Evolutionary conservation across 768 basidiomycete genomes (phyloP).

Genomic region (Chalciporus chontae): DNA sequence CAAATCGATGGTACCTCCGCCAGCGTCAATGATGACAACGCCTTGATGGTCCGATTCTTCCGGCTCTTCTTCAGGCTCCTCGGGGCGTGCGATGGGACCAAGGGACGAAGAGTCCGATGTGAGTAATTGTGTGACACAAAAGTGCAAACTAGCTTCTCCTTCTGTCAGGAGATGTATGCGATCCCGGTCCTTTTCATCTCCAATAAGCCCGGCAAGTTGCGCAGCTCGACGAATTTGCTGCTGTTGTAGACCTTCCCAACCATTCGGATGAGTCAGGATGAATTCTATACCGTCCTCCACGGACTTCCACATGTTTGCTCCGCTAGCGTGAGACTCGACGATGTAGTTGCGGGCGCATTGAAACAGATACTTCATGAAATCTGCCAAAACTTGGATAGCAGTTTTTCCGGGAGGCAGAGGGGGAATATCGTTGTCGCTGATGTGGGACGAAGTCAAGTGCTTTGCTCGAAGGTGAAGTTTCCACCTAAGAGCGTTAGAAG

Average conservation of each 20-base stretch:
- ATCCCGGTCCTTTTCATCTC: conserved; percentile 3
- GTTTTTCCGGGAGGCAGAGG: conserved; percentile 21
- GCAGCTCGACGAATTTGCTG: conserved; percentile 27
- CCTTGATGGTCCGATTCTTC: conserved; percentile 30
- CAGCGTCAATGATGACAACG: conserved; percentile 43
- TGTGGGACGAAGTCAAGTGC: conserved; percentile 20
- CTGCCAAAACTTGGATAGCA: conserved; percentile 20
- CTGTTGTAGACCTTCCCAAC: conserved; percentile 31
- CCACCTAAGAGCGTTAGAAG: conserved; percentile 19
- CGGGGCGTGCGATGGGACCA: not conserved
- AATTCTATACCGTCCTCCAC: conserved; percentile 19
- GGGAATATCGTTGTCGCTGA: conserved; percentile 18
- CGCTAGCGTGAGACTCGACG: conserved; percentile 24
- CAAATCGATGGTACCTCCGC: conserved; percentile 39
- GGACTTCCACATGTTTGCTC: conserved; percentile 18
- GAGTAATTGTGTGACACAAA: conserved; percentile 42
- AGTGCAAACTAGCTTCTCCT: conserved; percentile 27
- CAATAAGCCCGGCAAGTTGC: conserved; percentile 22
- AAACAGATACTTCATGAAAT: conserved; percentile 31
- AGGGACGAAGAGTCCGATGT: conserved; percentile 26
- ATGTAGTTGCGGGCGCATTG: conserved; percentile 20
- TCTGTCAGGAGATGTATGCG: conserved; percentile 27
- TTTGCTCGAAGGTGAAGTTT: conserved; percentile 36
- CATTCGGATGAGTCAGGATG: conserved; percentile 29
- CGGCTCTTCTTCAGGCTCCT: not conserved